A percentile compares a stretch with the other conserved stretches of the same genome.
Conservation (phyloP, 495 filamentous ascomycete genomes). For the Elaphomyces granulatus region DNA sequence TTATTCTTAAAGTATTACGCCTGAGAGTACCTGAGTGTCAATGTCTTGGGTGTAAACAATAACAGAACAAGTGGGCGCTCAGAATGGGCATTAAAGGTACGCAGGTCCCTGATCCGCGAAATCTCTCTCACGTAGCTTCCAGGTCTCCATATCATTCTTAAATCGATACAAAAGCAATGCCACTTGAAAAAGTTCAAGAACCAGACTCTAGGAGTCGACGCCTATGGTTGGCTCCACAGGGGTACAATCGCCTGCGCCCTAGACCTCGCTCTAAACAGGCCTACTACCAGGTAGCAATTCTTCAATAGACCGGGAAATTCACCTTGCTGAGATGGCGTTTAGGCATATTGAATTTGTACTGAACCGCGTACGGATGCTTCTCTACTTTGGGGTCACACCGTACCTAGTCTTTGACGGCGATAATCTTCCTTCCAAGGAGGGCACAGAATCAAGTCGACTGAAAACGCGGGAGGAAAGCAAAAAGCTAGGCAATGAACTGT, state of each 20-base stretch:
- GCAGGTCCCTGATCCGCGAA: slow-evolving; percentile 2
- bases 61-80: slow-evolving; percentile 19
- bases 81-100: slow-evolving; percentile 62
- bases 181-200: slow-evolving; percentile 78
- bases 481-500: slow-evolving; percentile 58
- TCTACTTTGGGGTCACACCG: slow-evolving; percentile 81
- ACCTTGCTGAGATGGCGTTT: slow-evolving; percentile 1
- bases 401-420: slow-evolving; percentile 96
- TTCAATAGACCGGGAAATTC: neutral
- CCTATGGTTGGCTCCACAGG: slow-evolving; percentile 96
- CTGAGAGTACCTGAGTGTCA: neutral
- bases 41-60: slow-evolving; percentile 5
- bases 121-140: neutral
- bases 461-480: slow-evolving; percentile 59
- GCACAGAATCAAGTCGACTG: slow-evolving; percentile 63
- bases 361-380: slow-evolving; percentile 79
- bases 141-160: slow-evolving; percentile 85
- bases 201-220: slow-evolving; percentile 83
- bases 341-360: slow-evolving; percentile 90
- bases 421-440: slow-evolving; percentile 86
- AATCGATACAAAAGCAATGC: slow-evolving; percentile 84
- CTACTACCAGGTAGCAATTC: slow-evolving; percentile 60
- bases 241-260: slow-evolving; percentile 83
- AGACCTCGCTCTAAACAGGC: slow-evolving; percentile 76
- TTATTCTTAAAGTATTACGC: neutral